Conservation (phyloP, 192 early-diverging fungal species). For the Coemansia sp. region DNA sequence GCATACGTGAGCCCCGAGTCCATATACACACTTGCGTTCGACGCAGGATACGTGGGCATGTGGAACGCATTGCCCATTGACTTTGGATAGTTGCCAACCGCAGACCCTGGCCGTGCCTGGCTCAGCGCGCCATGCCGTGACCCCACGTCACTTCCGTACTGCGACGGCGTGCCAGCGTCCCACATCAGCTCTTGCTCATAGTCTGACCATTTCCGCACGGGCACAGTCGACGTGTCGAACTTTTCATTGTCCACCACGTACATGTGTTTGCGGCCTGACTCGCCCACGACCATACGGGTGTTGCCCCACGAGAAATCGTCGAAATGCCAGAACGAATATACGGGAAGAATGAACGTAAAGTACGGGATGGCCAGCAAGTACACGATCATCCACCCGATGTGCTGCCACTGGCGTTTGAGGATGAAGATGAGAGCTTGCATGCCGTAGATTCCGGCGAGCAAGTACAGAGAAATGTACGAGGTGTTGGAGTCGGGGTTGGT, state of each 20-base stretch:
- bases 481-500: constrained; percentile 55
- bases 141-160: constrained; percentile 38
- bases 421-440: constrained; percentile 86
- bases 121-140: constrained; percentile 37
- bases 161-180: constrained; percentile 56
- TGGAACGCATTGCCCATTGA: constrained; percentile 35
- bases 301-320: constrained; percentile 99
- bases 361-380: constrained; percentile 88
- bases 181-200: constrained; percentile 72
- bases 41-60: constrained; percentile 21
- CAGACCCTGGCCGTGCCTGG: constrained; percentile 38
- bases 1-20: constrained; percentile 37
- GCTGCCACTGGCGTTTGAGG: constrained; percentile 85
- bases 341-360: constrained; percentile 72
- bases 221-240: constrained; percentile 74
- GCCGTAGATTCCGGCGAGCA: constrained; percentile 85
- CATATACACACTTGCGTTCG: constrained; percentile 47
- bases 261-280: constrained; percentile 68
- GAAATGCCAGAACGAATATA: constrained; percentile 99
- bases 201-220: constrained; percentile 76
- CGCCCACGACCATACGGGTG: constrained; percentile 87
- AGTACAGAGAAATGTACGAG: constrained; percentile 79
- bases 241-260: constrained; percentile 65
- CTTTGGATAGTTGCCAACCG: constrained; percentile 43
- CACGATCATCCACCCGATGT: constrained; percentile 97